phyloP scores from a whole-genome alignment of 805 yeast species.

The Brettanomyces anomalus region DNA sequence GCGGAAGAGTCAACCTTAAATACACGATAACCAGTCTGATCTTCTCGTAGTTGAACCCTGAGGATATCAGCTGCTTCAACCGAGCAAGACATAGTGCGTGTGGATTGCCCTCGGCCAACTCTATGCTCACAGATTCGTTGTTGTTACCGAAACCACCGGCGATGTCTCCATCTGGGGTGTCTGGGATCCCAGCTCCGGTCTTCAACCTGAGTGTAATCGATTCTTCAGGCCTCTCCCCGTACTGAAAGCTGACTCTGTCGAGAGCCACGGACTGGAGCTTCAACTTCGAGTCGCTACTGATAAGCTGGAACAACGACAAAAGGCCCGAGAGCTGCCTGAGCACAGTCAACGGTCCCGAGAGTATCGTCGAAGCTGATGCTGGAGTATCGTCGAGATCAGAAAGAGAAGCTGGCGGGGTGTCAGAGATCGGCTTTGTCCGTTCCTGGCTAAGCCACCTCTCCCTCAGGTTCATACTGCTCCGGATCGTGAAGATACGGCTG shows the following conservation, averaged over 20 bases:
- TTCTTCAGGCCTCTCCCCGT: constrained; percentile 20
- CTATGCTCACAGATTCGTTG: constrained; percentile 15
- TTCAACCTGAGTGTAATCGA: constrained; percentile 17
- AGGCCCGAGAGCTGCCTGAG: constrained; percentile 21
- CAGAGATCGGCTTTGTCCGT: constrained; percentile 1
- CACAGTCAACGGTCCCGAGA: constrained; percentile 18
- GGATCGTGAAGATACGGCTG: constrained; percentile 22
- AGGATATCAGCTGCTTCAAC: constrained; percentile 15
- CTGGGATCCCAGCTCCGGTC: background rate
- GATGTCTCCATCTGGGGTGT: background rate
- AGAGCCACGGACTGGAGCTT: constrained; percentile 21
- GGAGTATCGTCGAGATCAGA: background rate
- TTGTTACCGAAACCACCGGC: background rate
- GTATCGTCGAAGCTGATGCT: constrained; percentile 1
- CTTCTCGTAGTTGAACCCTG: constrained; percentile 11
- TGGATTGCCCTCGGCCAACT: constrained; percentile 22
- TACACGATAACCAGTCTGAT: constrained; percentile 21
- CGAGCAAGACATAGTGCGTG: constrained; percentile 19
- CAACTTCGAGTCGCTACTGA: constrained; percentile 20
- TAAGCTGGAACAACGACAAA: constrained; percentile 21
- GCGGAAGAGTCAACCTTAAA: constrained; percentile 22
- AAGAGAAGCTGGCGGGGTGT: background rate
- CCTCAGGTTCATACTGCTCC: constrained; percentile 17
- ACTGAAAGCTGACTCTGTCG: constrained; percentile 22
- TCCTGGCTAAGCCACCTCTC: constrained; percentile 11